A percentile compares a stretch with the other conserved stretches of the same genome.
These are phyloP conservation scores for Termitomyces sp. DNA, from an alignment of 1,284 basidiomycete genomes.

Conservation along the genomic window DNA sequence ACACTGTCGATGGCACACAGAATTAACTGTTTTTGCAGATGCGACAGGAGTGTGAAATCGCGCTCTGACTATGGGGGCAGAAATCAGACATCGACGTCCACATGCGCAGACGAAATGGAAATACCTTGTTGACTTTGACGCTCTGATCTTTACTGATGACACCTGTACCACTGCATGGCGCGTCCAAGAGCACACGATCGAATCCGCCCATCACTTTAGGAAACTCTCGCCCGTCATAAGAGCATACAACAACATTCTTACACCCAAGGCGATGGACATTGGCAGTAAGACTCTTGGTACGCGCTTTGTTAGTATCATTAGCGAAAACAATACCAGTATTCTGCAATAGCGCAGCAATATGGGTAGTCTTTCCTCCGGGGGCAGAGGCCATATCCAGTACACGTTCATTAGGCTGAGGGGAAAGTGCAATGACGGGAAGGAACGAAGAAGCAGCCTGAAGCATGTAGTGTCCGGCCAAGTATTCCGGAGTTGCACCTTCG, in stretches of 20 bases:
- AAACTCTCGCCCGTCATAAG: constrained; percentile 96
- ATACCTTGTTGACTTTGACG: constrained; percentile 97
- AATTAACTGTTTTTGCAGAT: constrained; percentile 98
- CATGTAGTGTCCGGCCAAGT: constrained; percentile 99
- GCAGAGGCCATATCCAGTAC: constrained; percentile 99
- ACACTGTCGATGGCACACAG: constrained; percentile 98
- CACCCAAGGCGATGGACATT: constrained; percentile 97
- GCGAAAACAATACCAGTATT: constrained; percentile 99
- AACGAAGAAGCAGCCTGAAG: constrained; percentile 98
- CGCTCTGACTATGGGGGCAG: constrained; percentile 68
- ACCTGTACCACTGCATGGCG: constrained; percentile 97
- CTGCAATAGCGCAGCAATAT: constrained; percentile 93
- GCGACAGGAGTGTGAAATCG: constrained; percentile 91
- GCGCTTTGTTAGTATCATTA: constrained; percentile 93
- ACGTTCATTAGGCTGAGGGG: constrained; percentile 90
- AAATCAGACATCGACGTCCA: constrained; percentile 9
- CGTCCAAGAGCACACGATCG: constrained; percentile 93
- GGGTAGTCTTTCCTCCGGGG: constrained; percentile 96
- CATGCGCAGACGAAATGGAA: constrained; percentile 15
- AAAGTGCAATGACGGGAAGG: constrained; percentile 95
- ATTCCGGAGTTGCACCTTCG: constrained; percentile 91
- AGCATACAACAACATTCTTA: constrained; percentile 97
- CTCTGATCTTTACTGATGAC: constrained; percentile 97
- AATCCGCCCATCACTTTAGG: constrained; percentile 99
- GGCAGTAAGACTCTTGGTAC: constrained; percentile 94